Evolutionary conservation across 2,329 filamentous ascomycete genomes (phyloP).

Genomic region (Alternaria infectoria): DNA sequence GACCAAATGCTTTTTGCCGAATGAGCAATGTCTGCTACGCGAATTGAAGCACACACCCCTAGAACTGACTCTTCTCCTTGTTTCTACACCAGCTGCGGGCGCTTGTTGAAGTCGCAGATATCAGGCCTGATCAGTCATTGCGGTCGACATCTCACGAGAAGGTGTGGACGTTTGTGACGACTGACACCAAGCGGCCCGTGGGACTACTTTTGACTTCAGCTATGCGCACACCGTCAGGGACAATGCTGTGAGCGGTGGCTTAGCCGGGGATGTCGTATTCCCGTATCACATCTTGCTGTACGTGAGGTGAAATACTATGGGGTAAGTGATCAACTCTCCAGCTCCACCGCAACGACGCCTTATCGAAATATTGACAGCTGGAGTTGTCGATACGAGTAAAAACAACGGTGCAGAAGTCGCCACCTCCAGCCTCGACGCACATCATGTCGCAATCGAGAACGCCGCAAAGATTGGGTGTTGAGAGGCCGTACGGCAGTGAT

Average conservation of each 20-base stretch:
- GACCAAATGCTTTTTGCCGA: neutral
- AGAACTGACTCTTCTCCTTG: neutral
- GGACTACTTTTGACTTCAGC: neutral
- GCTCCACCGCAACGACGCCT: neutral
- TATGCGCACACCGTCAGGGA: neutral
- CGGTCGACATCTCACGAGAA: constrained; percentile 50
- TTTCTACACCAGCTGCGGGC: no score
- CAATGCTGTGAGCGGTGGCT: neutral
- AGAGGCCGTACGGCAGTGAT: neutral
- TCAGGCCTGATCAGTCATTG: neutral
- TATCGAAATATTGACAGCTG: neutral
- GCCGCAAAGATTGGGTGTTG: neutral
- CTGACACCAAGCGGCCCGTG: neutral
- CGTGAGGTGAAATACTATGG: neutral
- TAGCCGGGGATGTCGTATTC: neutral
- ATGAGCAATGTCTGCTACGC: neutral
- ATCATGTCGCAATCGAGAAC: neutral
- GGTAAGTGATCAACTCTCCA: neutral
- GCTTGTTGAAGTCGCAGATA: neutral
- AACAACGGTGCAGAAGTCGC: neutral
- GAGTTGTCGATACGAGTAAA: neutral
- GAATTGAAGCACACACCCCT: neutral
- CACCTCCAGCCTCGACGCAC: neutral
- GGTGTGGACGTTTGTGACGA: neutral
- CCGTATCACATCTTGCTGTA: neutral